These are phyloP conservation scores for Saccharum officinarum DNA, from an alignment of 176 grass and related monocot species.

Conservation along the genomic window DNA sequence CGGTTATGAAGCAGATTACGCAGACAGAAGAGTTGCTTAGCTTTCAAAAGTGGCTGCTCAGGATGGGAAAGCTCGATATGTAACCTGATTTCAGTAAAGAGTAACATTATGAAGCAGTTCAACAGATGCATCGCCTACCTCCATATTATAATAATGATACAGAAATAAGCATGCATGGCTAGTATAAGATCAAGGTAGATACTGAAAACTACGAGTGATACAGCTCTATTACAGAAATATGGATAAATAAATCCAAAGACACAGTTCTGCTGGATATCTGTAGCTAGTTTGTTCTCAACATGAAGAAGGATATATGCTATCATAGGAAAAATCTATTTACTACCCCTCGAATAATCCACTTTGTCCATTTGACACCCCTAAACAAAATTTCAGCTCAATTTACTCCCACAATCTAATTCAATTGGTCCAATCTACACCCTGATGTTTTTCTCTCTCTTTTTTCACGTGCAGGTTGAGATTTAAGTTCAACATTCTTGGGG, in stretches of 20 bases:
- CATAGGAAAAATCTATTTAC: background rate
- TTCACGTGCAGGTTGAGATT: background rate
- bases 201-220: background rate
- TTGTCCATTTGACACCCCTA: background rate
- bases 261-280: background rate
- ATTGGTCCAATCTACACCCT: background rate
- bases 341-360: background rate
- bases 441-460: background rate
- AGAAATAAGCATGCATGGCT: background rate
- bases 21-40: conserved; percentile 73
- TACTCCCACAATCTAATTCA: background rate
- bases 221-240: background rate
- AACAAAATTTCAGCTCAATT: background rate
- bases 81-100: conserved; percentile 55
- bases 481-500: background rate
- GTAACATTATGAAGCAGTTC: conserved; percentile 32
- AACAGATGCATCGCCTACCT: conserved; percentile 16
- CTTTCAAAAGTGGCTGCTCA: conserved; percentile 83
- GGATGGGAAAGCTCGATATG: conserved; percentile 60
- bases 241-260: background rate
- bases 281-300: background rate
- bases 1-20: conserved; percentile 84
- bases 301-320: background rate
- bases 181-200: background rate
- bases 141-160: background rate